phyloP scores from a whole-genome alignment of 192 early-diverging fungal species.

The Martensiomyces pterosporus region DNA sequence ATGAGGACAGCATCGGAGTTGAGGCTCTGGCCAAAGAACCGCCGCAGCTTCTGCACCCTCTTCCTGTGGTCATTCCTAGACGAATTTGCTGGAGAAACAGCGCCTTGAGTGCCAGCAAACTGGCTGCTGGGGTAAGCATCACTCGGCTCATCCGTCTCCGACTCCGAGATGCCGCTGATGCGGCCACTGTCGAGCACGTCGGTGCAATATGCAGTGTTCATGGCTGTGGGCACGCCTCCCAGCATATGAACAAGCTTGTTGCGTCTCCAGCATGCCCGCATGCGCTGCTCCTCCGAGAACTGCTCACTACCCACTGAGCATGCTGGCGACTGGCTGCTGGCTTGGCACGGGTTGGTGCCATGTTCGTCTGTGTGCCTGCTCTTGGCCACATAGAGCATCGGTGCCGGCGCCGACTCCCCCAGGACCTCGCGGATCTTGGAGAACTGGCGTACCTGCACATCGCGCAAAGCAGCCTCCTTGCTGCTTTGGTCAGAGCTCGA shows the following conservation, averaged over 20 bases:
- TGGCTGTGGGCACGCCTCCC: conserved; percentile 24
- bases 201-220: conserved; percentile 14
- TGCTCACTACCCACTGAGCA: too few species aligned
- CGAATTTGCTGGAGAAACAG: too few species aligned
- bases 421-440: conserved; percentile 33
- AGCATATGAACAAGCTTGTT: conserved; percentile 31
- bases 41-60: conserved; percentile 18
- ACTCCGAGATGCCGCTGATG: not conserved
- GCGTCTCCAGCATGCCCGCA: conserved; percentile 31
- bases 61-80: conserved; percentile 9
- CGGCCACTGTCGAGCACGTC: conserved; percentile 3
- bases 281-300: conserved; percentile 17
- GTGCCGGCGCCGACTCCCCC: conserved; percentile 23
- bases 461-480: not conserved
- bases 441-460: conserved; percentile 22
- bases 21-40: conserved; percentile 41
- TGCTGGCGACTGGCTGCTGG: too few species aligned
- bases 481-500: not conserved
- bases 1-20: conserved; percentile 18
- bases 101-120: too few species aligned
- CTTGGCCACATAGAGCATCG: not conserved
- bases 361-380: not conserved
- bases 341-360: too few species aligned
- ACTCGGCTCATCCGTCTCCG: not conserved
- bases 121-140: too few species aligned